Conservation (phyloP, 768 basidiomycete species). For the Termitomyces sp. region DNA sequence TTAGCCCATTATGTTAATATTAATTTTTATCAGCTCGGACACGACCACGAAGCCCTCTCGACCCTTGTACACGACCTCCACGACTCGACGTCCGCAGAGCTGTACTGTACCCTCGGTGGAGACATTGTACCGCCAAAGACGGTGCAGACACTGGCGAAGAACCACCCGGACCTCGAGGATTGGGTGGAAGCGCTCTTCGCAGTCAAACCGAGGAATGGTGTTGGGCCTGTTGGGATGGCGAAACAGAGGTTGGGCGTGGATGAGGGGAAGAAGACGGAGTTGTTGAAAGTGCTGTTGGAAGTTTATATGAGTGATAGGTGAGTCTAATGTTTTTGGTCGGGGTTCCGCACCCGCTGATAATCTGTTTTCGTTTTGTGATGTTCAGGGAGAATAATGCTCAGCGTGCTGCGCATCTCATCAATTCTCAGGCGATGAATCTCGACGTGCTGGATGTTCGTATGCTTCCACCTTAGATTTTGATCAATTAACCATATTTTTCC, state of each 20-base stretch:
- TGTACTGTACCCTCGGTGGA: slow-evolving; percentile 82
- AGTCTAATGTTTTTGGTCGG: slow-evolving; percentile 15
- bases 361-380: not conserved
- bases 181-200: slow-evolving; percentile 51
- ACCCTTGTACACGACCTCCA: slow-evolving; percentile 66
- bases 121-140: slow-evolving; percentile 63
- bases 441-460: slow-evolving; percentile 71
- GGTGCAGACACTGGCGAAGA: slow-evolving; percentile 49
- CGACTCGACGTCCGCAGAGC: slow-evolving; percentile 77
- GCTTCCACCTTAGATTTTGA: not conserved
- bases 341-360: slow-evolving; percentile 10
- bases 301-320: slow-evolving; percentile 82
- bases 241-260: slow-evolving; percentile 38
- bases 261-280: slow-evolving; percentile 46
- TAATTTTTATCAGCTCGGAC: slow-evolving; percentile 32
- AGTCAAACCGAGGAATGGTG: slow-evolving; percentile 21
- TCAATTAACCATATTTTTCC: not conserved
- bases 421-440: slow-evolving; percentile 76
- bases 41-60: slow-evolving; percentile 62
- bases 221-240: slow-evolving; percentile 16
- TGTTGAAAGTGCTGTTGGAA: slow-evolving; percentile 70
- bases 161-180: slow-evolving; percentile 37
- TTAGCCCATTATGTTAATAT: no score
- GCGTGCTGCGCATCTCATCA: slow-evolving; percentile 66
- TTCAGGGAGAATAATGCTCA: slow-evolving; percentile 48